Evolutionary conservation across 805 yeast genomes (phyloP), one percentile per base, ranked within the genome.

Genomic region (Lachancea mirantina): DNA sequence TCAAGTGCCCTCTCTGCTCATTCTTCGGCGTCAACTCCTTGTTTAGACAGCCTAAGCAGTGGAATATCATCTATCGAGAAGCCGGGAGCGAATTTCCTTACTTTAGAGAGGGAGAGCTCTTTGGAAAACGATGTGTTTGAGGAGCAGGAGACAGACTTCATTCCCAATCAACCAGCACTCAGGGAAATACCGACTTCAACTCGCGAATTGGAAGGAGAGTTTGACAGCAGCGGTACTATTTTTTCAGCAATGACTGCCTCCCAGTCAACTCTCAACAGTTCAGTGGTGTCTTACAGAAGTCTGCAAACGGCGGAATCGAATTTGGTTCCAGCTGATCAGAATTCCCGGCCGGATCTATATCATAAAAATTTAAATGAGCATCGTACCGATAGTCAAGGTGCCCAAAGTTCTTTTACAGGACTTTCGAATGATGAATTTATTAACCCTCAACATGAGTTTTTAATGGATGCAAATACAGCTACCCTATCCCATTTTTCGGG

Each of bases 211-310:
- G 23, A 29, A 4, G 47, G 38, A n/a, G 49, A 43, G 27, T 38
- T 36, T 4, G 40, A 34, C 14, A 40, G 46, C 14, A 49, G 56
- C 35, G 49, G 50, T 20, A 47, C 45, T 9, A 34, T 47, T 23
- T 52, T 46, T 14, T 51, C 54, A 1, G 17, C 48, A 10, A 40
- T 49, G 43, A 43, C 47, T 2, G 48, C 38, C 26, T 49, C 57
- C 3, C 35, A 45, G 6, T 46, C 50, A 6, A 47, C 55, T 3
- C 33, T 43, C 8, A 40, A 40, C 15, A 43, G 46, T 20, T 30
- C 35, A 28, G 28, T 28, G 23, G 36, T 34, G 13, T 36, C 24
- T 14, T 31, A 17, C 26, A 39, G 22, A 16, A 25, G 14, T 14
- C 14, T 31, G 11, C 25, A 14, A 14, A 13, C 18, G 5, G 10